Evolutionary conservation across 176 grass and related monocot genomes (phyloP).

Genomic region (Coix lacrymajobi): DNA sequence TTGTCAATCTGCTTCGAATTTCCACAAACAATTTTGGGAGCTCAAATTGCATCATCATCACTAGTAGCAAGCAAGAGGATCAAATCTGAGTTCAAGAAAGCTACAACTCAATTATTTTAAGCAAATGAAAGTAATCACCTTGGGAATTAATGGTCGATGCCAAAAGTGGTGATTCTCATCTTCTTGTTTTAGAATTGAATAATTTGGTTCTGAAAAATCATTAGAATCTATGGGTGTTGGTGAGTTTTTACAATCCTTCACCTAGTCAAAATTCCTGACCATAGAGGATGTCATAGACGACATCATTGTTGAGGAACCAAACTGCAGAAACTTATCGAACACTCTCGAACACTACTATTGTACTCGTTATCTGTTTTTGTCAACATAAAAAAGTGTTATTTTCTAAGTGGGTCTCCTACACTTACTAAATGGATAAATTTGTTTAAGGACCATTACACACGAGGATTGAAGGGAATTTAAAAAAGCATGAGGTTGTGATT

Average conservation of each 20-base stretch:
- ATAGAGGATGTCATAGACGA: background rate
- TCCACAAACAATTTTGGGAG: conserved; percentile 25
- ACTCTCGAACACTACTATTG: too few species aligned
- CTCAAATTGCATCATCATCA: conserved; percentile 24
- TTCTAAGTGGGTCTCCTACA: too few species aligned
- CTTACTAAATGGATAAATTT: background rate
- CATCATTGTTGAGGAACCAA: too few species aligned
- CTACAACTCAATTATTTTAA: conserved; percentile 5
- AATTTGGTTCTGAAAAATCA: background rate
- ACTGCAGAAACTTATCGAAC: too few species aligned
- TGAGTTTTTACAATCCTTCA: conserved; percentile 26
- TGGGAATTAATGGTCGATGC: conserved; percentile 1
- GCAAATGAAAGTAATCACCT: background rate
- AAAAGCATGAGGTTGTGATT: too few species aligned
- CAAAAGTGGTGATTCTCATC: background rate
- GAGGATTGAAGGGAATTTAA: too few species aligned
- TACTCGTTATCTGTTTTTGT: too few species aligned
- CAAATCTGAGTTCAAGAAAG: conserved; percentile 3
- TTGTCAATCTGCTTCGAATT: conserved; percentile 29
- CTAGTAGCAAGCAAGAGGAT: conserved; percentile 23
- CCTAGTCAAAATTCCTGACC: conserved; percentile 3
- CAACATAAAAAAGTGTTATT: too few species aligned
- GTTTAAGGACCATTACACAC: background rate
- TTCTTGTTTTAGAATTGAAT: conserved; percentile 23
- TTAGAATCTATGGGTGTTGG: conserved; percentile 28